These are phyloP conservation scores for Schrenkiella parvula DNA, from an alignment of 345 rosid genomes.

Conservation along the genomic window DNA sequence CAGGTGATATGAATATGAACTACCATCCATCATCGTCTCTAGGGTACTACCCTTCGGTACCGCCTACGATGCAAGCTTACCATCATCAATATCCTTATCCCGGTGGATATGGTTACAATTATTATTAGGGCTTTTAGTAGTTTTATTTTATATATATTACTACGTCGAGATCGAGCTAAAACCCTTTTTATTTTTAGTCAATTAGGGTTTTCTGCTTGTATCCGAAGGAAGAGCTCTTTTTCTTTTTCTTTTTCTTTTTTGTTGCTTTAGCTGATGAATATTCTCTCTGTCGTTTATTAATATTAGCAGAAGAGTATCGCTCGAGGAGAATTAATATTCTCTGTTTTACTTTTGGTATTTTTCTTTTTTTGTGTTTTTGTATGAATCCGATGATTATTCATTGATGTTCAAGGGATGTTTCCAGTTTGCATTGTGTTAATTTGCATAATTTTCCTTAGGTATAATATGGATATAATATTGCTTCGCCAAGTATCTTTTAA, in stretches of 20 bases:
- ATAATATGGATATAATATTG: not conserved
- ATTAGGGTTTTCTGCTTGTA: constrained; percentile 17
- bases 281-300: constrained; percentile 20
- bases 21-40: not conserved
- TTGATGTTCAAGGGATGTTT: not conserved
- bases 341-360: not conserved
- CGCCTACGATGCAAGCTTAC: constrained; percentile 10
- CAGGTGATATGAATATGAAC: not conserved
- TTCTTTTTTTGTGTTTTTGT: not conserved
- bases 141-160: not conserved
- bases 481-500: not conserved
- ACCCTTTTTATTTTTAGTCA: not conserved
- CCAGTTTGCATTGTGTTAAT: not conserved
- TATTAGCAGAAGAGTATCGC: constrained; percentile 14
- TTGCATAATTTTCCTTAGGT: not conserved
- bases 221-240: not conserved
- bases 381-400: not conserved
- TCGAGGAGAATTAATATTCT: not conserved
- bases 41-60: not conserved
- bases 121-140: not conserved
- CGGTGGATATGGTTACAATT: constrained; percentile 15
- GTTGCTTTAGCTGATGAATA: not conserved
- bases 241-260: not conserved
- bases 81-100: constrained; percentile 20
- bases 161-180: constrained; percentile 19